Evolutionary conservation across 23 red algal species (phyloP).

Genomic region (Gracilaria domingensis): DNA sequence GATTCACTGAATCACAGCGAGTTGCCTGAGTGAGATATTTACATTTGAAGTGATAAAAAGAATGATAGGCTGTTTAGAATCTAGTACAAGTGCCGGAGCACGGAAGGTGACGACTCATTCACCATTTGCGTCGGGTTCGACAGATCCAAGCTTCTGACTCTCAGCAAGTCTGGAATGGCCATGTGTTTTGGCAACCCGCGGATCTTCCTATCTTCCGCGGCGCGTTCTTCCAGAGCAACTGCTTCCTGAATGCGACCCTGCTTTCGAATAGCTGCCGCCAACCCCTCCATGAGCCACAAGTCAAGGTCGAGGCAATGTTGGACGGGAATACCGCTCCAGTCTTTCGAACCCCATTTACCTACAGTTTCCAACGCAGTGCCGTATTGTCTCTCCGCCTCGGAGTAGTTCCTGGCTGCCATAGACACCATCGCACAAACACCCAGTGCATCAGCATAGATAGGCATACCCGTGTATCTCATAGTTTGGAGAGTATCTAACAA

Average conservation of each 20-base stretch:
- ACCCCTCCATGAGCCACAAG: slow-evolving; percentile 85
- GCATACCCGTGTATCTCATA: slow-evolving; percentile 84
- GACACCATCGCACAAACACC: slow-evolving; percentile 83
- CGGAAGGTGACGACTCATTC: not conserved
- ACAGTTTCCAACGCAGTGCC: slow-evolving; percentile 72
- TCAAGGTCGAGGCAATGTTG: slow-evolving; percentile 95
- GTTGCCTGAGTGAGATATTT: slow-evolving; percentile 1
- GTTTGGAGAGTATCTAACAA: slow-evolving; percentile 80
- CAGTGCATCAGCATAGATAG: slow-evolving; percentile 91
- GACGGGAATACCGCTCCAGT: slow-evolving; percentile 83
- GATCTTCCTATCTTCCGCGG: slow-evolving; percentile 44
- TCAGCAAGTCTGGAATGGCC: not conserved
- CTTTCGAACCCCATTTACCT: slow-evolving; percentile 61
- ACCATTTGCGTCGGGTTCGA: not conserved
- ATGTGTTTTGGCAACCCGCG: slow-evolving; percentile 41
- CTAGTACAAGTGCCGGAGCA: slow-evolving; percentile 35
- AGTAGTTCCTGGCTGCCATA: slow-evolving; percentile 45
- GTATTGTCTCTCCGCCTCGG: slow-evolving; percentile 80
- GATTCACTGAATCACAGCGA: not conserved
- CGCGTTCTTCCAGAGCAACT: slow-evolving; percentile 30
- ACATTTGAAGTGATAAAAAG: slow-evolving; percentile 66
- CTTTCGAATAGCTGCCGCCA: slow-evolving; percentile 68
- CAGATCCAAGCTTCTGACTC: not conserved
- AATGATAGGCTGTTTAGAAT: not conserved
- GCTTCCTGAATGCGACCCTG: slow-evolving; percentile 65